Conservation (phyloP, 225 moss, liverwort and hornwort species). For the Neckera pumila region DNA sequence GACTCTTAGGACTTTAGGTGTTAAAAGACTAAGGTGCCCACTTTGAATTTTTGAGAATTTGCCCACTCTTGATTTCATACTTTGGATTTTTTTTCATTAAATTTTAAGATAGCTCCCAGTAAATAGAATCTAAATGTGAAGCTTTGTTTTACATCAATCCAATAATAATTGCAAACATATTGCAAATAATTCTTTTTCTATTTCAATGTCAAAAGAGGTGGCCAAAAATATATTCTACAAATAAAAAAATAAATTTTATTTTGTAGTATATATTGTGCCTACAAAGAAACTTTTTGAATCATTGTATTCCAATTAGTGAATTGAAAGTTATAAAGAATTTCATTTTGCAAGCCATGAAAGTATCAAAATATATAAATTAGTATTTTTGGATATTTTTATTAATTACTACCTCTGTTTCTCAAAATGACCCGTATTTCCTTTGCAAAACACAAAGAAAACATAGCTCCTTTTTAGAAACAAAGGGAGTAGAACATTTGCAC, state of each 20-base stretch:
- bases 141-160: background rate
- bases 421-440: too few species aligned
- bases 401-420: too few species aligned
- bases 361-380: rapidly evolving
- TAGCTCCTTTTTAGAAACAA: too few species aligned
- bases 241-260: background rate
- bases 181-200: background rate
- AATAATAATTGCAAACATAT: background rate
- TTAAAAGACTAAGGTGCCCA: background rate
- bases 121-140: background rate
- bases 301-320: background rate
- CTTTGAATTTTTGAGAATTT: background rate
- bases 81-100: background rate
- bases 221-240: background rate
- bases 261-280: background rate
- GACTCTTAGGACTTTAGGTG: too few species aligned
- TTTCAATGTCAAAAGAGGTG: background rate
- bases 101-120: background rate
- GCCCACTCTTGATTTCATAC: rapidly evolving
- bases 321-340: background rate
- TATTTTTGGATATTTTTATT: too few species aligned
- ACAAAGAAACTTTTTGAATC: background rate
- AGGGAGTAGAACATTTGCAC: too few species aligned
- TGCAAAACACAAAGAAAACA: too few species aligned
- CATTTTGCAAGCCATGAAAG: background rate